These are phyloP conservation scores for Meripilus lineatus DNA, from an alignment of 1,284 basidiomycete genomes.

Conservation along the genomic window DNA sequence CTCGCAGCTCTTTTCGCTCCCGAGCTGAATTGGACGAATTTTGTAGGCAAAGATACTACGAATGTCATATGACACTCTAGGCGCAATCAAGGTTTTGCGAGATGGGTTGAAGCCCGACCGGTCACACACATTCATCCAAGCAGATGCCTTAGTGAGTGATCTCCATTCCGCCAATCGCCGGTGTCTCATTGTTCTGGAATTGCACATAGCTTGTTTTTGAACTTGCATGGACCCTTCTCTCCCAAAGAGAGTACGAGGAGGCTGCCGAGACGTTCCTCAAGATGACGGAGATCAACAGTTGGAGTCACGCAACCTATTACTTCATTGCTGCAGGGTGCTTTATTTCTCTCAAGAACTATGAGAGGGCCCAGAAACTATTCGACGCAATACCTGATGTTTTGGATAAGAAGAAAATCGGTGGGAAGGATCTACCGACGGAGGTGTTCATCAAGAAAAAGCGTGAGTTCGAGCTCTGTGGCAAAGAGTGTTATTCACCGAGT, in stretches of 20 bases:
- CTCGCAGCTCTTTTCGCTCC: background rate
- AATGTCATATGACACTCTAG: constrained; percentile 58
- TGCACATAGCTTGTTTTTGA: constrained; percentile 61
- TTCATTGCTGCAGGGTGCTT: constrained; percentile 70
- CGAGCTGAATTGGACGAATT: background rate
- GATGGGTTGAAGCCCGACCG: constrained; percentile 51
- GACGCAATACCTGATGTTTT: constrained; percentile 57
- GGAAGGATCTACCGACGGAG: constrained; percentile 68
- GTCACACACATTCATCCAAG: constrained; percentile 57
- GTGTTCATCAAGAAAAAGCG: constrained; percentile 71
- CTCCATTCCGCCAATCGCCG: background rate
- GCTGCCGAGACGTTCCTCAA: constrained; percentile 60
- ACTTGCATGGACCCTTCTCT: constrained; percentile 69
- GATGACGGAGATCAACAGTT: constrained; percentile 63
- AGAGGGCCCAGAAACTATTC: constrained; percentile 54
- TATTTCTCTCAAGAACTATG: constrained; percentile 45
- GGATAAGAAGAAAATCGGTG: constrained; percentile 56
- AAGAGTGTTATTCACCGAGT: background rate
- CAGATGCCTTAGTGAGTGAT: constrained; percentile 56
- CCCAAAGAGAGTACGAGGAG: constrained; percentile 60
- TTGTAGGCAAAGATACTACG: constrained; percentile 68
- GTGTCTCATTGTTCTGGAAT: background rate
- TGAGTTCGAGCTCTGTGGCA: constrained; percentile 21
- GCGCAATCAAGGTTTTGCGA: constrained; percentile 58
- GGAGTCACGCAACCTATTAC: constrained; percentile 76